Conservation (phyloP, 768 basidiomycete species). For the Leccinum truebloodii region DNA sequence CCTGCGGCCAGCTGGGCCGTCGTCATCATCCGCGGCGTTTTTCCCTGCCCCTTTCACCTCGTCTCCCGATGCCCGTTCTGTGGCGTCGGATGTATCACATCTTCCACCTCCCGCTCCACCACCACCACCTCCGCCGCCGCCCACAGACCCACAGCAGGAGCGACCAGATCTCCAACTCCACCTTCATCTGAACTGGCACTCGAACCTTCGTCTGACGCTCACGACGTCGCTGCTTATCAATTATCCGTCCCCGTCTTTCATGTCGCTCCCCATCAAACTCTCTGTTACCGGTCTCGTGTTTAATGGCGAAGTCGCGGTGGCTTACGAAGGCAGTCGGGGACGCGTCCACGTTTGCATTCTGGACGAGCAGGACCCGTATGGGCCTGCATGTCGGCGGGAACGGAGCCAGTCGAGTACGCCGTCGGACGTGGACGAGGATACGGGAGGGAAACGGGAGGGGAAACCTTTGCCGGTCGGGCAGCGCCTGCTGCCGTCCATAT, state of each 20-base stretch:
- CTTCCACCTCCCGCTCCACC: not conserved
- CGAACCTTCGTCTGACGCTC: conserved; percentile 85
- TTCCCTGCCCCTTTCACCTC: conserved; percentile 38
- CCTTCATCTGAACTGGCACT: conserved; percentile 81
- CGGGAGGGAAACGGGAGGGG: conserved; percentile 43
- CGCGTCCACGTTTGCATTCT: conserved; percentile 88
- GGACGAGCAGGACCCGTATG: conserved; percentile 85
- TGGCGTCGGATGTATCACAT: not conserved
- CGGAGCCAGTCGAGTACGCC: conserved; percentile 50
- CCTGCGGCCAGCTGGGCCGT: not conserved
- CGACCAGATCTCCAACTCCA: conserved; percentile 83
- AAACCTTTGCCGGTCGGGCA: conserved; percentile 82
- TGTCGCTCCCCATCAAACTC: conserved; percentile 94
- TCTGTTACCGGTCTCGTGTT: conserved; percentile 90
- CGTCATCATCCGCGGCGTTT: conserved; percentile 19
- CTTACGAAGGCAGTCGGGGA: conserved; percentile 81
- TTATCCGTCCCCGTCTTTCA: conserved; percentile 94
- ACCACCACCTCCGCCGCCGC: conserved; percentile 8
- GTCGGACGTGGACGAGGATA: conserved; percentile 64
- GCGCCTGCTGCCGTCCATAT: conserved; percentile 79
- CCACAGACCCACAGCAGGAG: conserved; percentile 30
- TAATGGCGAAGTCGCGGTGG: conserved; percentile 83
- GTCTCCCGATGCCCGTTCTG: conserved; percentile 24
- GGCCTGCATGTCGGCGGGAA: conserved; percentile 64
- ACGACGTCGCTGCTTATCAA: conserved; percentile 94